Base-by-base conservation (phyloP, 1,139 yeast genomes). In the Geotrichum phurueaensis region DNA sequence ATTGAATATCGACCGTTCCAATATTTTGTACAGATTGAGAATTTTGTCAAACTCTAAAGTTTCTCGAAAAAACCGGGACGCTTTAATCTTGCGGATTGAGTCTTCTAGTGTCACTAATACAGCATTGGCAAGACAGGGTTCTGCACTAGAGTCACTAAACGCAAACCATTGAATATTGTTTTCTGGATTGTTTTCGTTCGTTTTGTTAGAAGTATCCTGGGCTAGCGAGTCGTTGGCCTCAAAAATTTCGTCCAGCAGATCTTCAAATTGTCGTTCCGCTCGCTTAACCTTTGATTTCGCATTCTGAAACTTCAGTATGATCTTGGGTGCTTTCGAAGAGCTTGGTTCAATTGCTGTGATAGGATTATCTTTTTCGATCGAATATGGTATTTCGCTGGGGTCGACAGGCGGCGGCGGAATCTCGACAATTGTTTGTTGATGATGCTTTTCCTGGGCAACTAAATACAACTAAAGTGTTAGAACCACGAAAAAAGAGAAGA, bases 151-250 rank as follows among this genome's bases (percentile, higher is more conserved):
- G 9, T 54, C 50, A 12, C 63, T 58, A 9, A 63, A 54, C 5
- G 56, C 51, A 23, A 60, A 58, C 52, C 60, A 61, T 36, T 54
- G 15, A 36, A 54, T 20, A 59, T 63, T n/a, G 63, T 66, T 9
- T 65, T 61, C 25, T 55, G 66, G 6, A 52, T 51, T 53, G 12
- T 3, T 13, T 15, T 54, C 51, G 3, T 13, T 39, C 13, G 48
- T 27, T 9, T 49, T 54, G 13, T 48, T 53, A 6, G 62, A 60
- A 3, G 62, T 57, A 50, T 60, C 62, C 15, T 45, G 56, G 3
- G 60, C 54, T 13, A 60, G 33, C 2, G 39, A 33, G 39, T 67
- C 70, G 50, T 68, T 68, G 0, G 68, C 65, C 29, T 64, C 66
- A 59, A 68, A 67, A 20, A 68, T 62, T 13, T 54, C 58, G n/a